Evolutionary conservation across 1,284 basidiomycete genomes (phyloP).

Genomic region (Ganoderma sinense): DNA sequence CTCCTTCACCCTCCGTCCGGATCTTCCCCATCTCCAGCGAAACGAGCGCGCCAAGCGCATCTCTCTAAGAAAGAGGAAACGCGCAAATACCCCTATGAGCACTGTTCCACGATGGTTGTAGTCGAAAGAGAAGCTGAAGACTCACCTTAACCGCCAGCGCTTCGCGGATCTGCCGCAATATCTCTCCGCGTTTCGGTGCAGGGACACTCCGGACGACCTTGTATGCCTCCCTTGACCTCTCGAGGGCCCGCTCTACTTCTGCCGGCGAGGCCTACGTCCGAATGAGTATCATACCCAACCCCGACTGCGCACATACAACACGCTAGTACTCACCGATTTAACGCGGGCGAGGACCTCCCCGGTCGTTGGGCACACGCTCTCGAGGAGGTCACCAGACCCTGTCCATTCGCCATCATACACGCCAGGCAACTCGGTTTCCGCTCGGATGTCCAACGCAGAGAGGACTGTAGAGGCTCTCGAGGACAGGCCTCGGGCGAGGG

Average conservation of each 20-base stretch:
- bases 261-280: slow-evolving; percentile 61
- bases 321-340: slow-evolving; percentile 64
- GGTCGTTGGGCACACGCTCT: slow-evolving; percentile 79
- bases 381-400: slow-evolving; percentile 74
- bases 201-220: slow-evolving; percentile 78
- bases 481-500: slow-evolving; percentile 51
- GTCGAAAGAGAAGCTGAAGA: background rate
- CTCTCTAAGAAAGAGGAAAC: slow-evolving; percentile 60
- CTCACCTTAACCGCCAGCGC: slow-evolving; percentile 81
- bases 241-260: slow-evolving; percentile 72
- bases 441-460: slow-evolving; percentile 66
- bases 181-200: slow-evolving; percentile 87
- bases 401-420: slow-evolving; percentile 83
- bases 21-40: slow-evolving; percentile 98
- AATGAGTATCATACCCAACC: background rate
- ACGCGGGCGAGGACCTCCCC: slow-evolving; percentile 78
- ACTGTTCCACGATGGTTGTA: background rate
- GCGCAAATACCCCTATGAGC: slow-evolving; percentile 7
- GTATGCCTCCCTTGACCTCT: slow-evolving; percentile 77
- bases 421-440: slow-evolving; percentile 58
- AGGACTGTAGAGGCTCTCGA: slow-evolving; percentile 71
- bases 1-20: slow-evolving; percentile 89
- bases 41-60: slow-evolving; percentile 84
- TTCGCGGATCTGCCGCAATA: slow-evolving; percentile 88
- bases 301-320: background rate